A percentile compares a stretch with the other conserved stretches of the same genome.
Conservation (phyloP, 768 basidiomycete genomes). For the Trametes villosa region DNA sequence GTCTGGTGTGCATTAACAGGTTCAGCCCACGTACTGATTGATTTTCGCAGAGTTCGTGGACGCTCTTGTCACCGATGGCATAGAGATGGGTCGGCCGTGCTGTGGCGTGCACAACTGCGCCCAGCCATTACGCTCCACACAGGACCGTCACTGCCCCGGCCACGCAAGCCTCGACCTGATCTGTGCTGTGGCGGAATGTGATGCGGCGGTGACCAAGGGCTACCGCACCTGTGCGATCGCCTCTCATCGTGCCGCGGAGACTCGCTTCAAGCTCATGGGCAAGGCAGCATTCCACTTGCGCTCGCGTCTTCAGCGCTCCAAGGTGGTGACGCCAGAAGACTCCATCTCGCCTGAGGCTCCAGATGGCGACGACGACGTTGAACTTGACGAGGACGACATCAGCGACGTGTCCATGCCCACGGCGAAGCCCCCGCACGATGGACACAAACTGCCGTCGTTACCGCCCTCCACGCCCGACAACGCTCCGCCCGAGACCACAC, state of each 20-base stretch:
- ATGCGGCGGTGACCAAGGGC: not conserved
- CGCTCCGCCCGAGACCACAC: too few species aligned
- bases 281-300: not conserved
- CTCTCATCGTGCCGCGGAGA: conserved; percentile 3
- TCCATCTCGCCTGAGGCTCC: not conserved
- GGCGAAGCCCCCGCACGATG: too few species aligned
- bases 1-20: not conserved
- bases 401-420: too few species aligned
- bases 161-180: conserved; percentile 5
- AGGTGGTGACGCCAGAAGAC: not conserved
- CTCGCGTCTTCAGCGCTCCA: not conserved
- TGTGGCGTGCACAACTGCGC: conserved; percentile 29
- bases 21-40: too few species aligned
- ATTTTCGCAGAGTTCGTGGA: conserved; percentile 13
- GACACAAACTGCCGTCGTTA: too few species aligned
- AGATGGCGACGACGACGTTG: not conserved
- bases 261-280: not conserved
- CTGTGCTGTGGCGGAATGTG: conserved; percentile 3
- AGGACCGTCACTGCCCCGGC: conserved; percentile 21
- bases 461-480: too few species aligned
- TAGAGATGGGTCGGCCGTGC: conserved; percentile 33
- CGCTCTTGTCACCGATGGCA: conserved; percentile 31
- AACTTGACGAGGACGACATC: too few species aligned
- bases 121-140: conserved; percentile 6
- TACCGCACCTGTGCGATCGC: not conserved